Percentiles rank a stretch among this genome's conserved stretches.
These are phyloP conservation scores for Penicillium italicum DNA, from an alignment of 2,329 filamentous ascomycete species.

Conservation along the genomic window DNA sequence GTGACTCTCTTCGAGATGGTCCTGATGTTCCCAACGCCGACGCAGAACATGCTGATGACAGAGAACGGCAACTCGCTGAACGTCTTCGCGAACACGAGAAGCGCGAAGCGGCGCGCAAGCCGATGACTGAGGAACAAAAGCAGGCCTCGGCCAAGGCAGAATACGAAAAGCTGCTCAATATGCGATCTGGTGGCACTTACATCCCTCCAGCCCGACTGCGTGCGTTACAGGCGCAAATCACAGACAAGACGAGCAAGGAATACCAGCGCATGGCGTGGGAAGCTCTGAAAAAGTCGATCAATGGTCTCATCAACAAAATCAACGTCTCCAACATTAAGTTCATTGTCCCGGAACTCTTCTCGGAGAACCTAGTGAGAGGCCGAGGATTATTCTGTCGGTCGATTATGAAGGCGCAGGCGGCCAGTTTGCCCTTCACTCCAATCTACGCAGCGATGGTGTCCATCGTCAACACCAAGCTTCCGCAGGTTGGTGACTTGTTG, in stretches of 20 bases:
- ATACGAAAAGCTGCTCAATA: constrained; percentile 85
- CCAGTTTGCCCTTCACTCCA: constrained; percentile 90
- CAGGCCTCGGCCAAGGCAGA: constrained; percentile 85
- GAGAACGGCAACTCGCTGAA: constrained; percentile 51
- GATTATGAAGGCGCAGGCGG: constrained; percentile 97
- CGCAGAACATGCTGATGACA: constrained; percentile 47
- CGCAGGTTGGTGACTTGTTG: constrained; percentile 87
- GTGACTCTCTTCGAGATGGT: constrained; percentile 32
- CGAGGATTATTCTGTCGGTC: constrained; percentile 90
- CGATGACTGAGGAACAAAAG: constrained; percentile 73
- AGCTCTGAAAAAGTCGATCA: constrained; percentile 96
- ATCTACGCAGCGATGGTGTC: constrained; percentile 95
- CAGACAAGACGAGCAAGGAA: constrained; percentile 91
- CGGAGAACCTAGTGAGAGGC: constrained; percentile 87
- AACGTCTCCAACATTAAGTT: constrained; percentile 97
- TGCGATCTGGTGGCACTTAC: constrained; percentile 93
- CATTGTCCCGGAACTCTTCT: constrained; percentile 93
- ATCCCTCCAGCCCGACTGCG: constrained; percentile 88
- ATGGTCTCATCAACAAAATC: constrained; percentile 98
- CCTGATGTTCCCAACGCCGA: constrained; percentile 49
- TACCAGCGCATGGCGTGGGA: constrained; percentile 99
- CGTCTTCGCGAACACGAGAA: constrained; percentile 52
- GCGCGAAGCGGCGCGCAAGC: constrained; percentile 48
- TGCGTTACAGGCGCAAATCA: constrained; percentile 93
- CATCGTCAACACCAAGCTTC: constrained; percentile 96